Percentiles rank a stretch among this genome's conserved stretches.
Conservation (phyloP, 1,284 basidiomycete genomes). For the Rugosomyces carneus region DNA sequence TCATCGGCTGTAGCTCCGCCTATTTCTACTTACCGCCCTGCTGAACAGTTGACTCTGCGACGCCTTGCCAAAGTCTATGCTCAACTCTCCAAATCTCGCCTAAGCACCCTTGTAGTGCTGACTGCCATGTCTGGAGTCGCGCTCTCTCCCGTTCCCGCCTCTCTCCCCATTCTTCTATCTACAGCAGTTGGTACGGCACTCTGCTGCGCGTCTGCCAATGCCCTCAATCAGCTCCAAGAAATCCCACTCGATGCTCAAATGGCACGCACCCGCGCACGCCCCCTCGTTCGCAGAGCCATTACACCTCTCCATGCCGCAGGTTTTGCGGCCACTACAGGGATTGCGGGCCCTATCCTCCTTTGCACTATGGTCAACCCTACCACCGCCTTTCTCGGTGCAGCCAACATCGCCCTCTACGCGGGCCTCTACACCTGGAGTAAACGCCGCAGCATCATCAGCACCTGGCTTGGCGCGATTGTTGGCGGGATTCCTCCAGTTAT, state of each 20-base stretch:
- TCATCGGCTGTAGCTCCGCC: conserved; percentile 16
- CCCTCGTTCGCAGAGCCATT: conserved; percentile 82
- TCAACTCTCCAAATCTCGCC: conserved; percentile 82
- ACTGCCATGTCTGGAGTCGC: conserved; percentile 93
- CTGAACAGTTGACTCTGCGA: conserved; percentile 37
- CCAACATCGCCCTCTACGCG: conserved; percentile 88
- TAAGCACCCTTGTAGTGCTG: conserved; percentile 86
- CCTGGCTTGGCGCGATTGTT: conserved; percentile 93
- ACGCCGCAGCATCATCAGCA: conserved; percentile 84
- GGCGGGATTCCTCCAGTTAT: conserved; percentile 93
- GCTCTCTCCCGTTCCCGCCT: conserved; percentile 81
- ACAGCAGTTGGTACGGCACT: conserved; percentile 88
- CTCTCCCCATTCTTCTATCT: conserved; percentile 78
- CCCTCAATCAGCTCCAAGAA: conserved; percentile 94
- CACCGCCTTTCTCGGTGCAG: conserved; percentile 78
- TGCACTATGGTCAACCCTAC: conserved; percentile 86
- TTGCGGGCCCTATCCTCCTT: conserved; percentile 74
- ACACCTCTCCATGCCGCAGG: conserved; percentile 79
- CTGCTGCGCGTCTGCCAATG: conserved; percentile 91
- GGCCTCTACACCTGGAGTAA: conserved; percentile 94
- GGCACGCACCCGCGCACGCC: conserved; percentile 83
- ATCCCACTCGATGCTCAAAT: conserved; percentile 97
- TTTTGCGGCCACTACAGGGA: conserved; percentile 74
- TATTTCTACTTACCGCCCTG: conserved; percentile 24
- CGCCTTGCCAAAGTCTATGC: conserved; percentile 67